phyloP scores from a whole-genome alignment of 257 asterid genomes.

The Przewalskia tangutica region DNA sequence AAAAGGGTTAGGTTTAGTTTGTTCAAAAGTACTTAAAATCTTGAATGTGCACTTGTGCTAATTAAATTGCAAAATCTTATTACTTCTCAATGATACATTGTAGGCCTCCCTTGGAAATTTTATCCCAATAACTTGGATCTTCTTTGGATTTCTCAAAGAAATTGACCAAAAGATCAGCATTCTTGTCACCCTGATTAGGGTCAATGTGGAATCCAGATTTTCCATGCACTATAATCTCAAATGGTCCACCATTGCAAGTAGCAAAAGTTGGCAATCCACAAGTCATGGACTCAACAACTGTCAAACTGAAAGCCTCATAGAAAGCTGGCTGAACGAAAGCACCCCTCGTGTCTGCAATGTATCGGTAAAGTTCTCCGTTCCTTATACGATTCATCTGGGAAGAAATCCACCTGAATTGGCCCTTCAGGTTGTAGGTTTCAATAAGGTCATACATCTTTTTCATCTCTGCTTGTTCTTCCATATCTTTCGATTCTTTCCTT shows the following conservation, averaged over 20 bases:
- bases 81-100: constrained; percentile 13
- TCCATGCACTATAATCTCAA: constrained; percentile 12
- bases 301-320: constrained; percentile 12
- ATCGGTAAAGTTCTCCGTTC: constrained; percentile 13
- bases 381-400: constrained; percentile 17
- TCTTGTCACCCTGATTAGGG: constrained; percentile 12
- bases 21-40: not conserved
- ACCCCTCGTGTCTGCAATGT: constrained; percentile 13
- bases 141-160: constrained; percentile 9
- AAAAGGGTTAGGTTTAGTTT: not conserved
- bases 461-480: constrained; percentile 13
- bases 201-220: constrained; percentile 15
- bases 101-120: constrained; percentile 7
- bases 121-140: constrained; percentile 16
- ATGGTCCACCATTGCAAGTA: constrained; percentile 15
- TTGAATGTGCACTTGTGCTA: not conserved
- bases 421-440: constrained; percentile 6
- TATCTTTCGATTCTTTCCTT: constrained; percentile 14
- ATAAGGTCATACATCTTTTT: constrained; percentile 13
- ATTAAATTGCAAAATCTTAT: not conserved
- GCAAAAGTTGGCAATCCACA: constrained; percentile 17
- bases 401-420: constrained; percentile 16
- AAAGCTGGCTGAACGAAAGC: constrained; percentile 14
- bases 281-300: constrained; percentile 13
- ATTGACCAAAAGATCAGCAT: constrained; percentile 5